phyloP scores from a whole-genome alignment of 495 filamentous ascomycete genomes.

The Pyronema domesticum region DNA sequence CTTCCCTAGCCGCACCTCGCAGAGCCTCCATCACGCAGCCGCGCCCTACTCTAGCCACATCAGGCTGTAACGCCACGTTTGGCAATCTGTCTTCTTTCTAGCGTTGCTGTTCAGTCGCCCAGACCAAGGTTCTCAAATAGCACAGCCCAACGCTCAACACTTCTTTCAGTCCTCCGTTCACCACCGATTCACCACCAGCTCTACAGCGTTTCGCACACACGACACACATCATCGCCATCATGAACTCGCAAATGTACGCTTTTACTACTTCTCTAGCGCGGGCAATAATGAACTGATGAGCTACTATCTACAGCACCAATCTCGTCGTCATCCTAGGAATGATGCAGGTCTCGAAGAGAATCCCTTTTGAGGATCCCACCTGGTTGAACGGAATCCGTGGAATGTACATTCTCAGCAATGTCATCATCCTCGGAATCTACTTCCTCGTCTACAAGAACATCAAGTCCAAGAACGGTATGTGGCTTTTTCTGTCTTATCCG shows the following conservation, averaged over 20 bases:
- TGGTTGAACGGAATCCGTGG: constrained; percentile 70
- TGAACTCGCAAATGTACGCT: constrained; percentile 23
- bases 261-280: neutral
- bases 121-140: no score
- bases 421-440: constrained; percentile 71
- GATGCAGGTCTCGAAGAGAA: constrained; percentile 94
- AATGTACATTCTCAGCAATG: constrained; percentile 68
- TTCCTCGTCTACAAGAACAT: constrained; percentile 66
- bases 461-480: constrained; percentile 84
- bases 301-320: constrained; percentile 48
- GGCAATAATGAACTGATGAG: neutral
- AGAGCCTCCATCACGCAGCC: neutral
- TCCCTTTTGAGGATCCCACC: constrained; percentile 81
- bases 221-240: constrained; percentile 2
- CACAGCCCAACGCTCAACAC: neutral
- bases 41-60: neutral
- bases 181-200: neutral
- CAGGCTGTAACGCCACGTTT: neutral
- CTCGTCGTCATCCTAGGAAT: constrained; percentile 85
- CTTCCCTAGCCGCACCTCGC: neutral
- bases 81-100: neutral
- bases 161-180: neutral
- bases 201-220: neutral
- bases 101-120: neutral
- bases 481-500: neutral